Evolutionary conservation across 495 filamentous ascomycete species (phyloP).

Genomic region (Jackrogersella multiformis): DNA sequence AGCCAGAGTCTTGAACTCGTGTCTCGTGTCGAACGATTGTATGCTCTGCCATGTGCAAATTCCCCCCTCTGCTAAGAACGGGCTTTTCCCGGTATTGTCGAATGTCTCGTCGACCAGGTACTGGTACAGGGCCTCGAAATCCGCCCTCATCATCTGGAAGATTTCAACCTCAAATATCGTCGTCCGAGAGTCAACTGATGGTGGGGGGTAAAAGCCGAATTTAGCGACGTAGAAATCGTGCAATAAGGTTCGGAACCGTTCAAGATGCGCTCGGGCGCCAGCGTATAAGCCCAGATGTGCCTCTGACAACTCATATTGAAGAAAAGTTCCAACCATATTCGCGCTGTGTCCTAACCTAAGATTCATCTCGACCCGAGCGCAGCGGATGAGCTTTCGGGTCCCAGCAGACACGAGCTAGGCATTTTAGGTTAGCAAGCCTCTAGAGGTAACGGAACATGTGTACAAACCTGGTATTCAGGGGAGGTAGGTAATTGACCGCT

Average conservation of each 20-base stretch:
- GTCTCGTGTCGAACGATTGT: constrained; percentile 64
- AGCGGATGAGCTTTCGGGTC: constrained; percentile 67
- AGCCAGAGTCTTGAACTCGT: constrained; percentile 61
- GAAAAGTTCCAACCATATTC: constrained; percentile 62
- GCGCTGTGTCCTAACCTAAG: constrained; percentile 60
- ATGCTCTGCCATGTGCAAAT: constrained; percentile 70
- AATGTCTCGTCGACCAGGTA: constrained; percentile 66
- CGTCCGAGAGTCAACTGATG: constrained; percentile 42
- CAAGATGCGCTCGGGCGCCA: constrained; percentile 65
- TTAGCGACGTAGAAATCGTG: constrained; percentile 66
- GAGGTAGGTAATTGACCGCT: constrained; percentile 59
- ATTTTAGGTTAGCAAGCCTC: constrained; percentile 22
- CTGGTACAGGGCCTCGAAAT: constrained; percentile 70
- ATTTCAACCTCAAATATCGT: constrained; percentile 61
- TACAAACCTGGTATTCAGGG: constrained; percentile 65
- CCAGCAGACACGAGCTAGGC: constrained; percentile 64
- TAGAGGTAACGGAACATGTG: not conserved
- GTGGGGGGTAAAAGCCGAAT: constrained; percentile 72
- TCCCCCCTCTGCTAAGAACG: constrained; percentile 60
- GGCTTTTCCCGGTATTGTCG: constrained; percentile 49
- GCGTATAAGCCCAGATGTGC: constrained; percentile 63
- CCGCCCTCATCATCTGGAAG: constrained; percentile 65
- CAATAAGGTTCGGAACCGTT: constrained; percentile 70
- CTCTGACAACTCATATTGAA: constrained; percentile 68
- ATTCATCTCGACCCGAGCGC: constrained; percentile 70